Percentiles rank a stretch among this genome's conserved stretches.
These are phyloP conservation scores for Metschnikowia lunata DNA, from an alignment of 805 yeast species.

Conservation along the genomic window DNA sequence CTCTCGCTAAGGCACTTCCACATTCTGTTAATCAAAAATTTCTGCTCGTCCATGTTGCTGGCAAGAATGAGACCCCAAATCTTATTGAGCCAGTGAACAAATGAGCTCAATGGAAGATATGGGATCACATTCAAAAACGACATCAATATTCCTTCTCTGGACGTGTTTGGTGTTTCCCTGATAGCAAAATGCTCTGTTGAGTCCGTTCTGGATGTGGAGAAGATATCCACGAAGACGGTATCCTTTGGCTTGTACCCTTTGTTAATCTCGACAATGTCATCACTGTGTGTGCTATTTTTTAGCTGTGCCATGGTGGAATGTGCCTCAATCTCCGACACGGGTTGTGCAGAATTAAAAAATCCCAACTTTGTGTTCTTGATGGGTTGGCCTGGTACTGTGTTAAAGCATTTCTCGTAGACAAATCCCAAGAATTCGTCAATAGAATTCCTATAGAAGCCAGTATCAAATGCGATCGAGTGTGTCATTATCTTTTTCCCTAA, in stretches of 20 bases:
- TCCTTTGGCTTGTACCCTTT: conserved; percentile 34
- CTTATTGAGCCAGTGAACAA: conserved; percentile 46
- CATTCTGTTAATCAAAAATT: conserved; percentile 35
- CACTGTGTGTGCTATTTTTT: conserved; percentile 16
- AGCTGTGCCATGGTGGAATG: conserved; percentile 31
- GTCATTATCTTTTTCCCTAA: conserved; percentile 42
- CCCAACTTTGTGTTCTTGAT: conserved; percentile 10
- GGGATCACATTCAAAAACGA: conserved; percentile 51
- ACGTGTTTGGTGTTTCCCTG: conserved; percentile 33
- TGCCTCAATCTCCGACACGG: conserved; percentile 34
- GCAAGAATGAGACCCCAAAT: conserved; percentile 33
- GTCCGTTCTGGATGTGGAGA: conserved; percentile 11
- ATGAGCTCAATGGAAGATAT: conserved; percentile 40
- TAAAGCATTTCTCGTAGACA: conserved; percentile 39
- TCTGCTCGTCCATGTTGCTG: conserved; percentile 35
- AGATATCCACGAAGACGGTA: conserved; percentile 10
- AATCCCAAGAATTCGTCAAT: conserved; percentile 39
- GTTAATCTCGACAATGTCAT: conserved; percentile 26
- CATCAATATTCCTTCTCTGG: conserved; percentile 46
- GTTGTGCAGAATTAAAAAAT: conserved; percentile 35
- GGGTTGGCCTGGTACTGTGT: conserved; percentile 29
- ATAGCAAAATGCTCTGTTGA: conserved; percentile 19
- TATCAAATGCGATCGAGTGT: conserved; percentile 17
- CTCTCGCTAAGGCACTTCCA: conserved; percentile 59
- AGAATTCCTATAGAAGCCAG: conserved; percentile 10